Conservation (phyloP, 1,284 basidiomycete species). For the Fomitopsis schrenkii region DNA sequence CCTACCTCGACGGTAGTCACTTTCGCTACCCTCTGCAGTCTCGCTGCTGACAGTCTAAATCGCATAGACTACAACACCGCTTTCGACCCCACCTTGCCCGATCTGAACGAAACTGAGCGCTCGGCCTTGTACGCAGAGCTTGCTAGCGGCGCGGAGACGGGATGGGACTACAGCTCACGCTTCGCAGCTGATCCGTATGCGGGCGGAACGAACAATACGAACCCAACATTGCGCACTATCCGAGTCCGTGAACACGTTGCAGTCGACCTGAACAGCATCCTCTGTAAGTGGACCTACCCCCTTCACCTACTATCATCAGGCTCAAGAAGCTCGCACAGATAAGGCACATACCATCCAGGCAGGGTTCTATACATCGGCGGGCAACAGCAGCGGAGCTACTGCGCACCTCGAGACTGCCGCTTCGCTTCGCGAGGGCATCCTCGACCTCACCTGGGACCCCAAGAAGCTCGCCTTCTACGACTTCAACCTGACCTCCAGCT, state of each 20-base stretch:
- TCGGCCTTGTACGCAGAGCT: slow-evolving; percentile 83
- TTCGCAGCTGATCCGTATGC: slow-evolving; percentile 44
- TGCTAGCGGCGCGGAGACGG: slow-evolving; percentile 84
- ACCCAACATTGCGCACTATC: slow-evolving; percentile 62
- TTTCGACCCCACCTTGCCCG: slow-evolving; percentile 50
- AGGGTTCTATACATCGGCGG: slow-evolving; percentile 48
- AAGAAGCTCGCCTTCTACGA: slow-evolving; percentile 86
- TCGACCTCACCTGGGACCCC: slow-evolving; percentile 87
- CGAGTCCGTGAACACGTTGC: slow-evolving; percentile 72
- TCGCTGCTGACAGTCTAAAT: slow-evolving; percentile 17
- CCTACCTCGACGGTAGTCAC: slow-evolving; percentile 51
- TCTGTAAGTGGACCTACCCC: slow-evolving; percentile 50
- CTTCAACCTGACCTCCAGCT: slow-evolving; percentile 68
- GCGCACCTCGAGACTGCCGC: slow-evolving; percentile 59
- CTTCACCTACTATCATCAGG: background rate
- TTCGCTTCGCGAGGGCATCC: slow-evolving; percentile 60
- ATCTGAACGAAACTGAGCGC: slow-evolving; percentile 58
- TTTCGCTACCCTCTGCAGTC: background rate
- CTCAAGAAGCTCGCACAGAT: slow-evolving; percentile 36
- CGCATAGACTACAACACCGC: slow-evolving; percentile 76
- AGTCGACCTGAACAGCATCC: slow-evolving; percentile 81
- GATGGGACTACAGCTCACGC: slow-evolving; percentile 50
- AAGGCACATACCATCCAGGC: slow-evolving; percentile 62
- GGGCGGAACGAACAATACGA: slow-evolving; percentile 32
- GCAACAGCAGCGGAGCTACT: slow-evolving; percentile 40